Evolutionary conservation across 306 rosid genomes (phyloP).

Genomic region (Pyrus betulifolia): DNA sequence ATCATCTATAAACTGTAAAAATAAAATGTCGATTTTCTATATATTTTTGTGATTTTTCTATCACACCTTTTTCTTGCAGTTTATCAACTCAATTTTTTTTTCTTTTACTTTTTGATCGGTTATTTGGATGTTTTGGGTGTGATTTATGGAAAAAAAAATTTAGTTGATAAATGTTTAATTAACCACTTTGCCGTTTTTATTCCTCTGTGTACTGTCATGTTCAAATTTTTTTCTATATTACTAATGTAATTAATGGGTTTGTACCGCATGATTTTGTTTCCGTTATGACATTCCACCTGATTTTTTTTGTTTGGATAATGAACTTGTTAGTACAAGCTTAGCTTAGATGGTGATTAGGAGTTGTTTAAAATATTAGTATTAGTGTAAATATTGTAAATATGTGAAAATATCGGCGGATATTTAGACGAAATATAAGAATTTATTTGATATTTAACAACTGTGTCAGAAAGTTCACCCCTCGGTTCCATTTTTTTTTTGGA

Average conservation of each 20-base stretch:
- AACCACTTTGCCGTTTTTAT: constrained; percentile 11
- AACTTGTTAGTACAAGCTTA: no score
- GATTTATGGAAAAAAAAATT: constrained; percentile 21
- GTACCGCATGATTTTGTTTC: not conserved
- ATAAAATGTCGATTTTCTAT: not conserved
- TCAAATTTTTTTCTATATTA: not conserved
- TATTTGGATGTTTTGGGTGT: not conserved
- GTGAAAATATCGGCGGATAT: no score
- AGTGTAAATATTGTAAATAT: no score
- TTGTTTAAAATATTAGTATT: no score
- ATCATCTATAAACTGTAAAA: constrained; percentile 82
- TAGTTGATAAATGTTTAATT: constrained; percentile 45
- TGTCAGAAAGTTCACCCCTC: no score
- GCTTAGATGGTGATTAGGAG: no score
- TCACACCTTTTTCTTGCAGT: constrained; percentile 26
- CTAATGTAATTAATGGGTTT: not conserved
- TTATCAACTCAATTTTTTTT: constrained; percentile 34
- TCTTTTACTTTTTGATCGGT: not conserved
- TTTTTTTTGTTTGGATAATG: no score
- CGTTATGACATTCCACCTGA: no score
- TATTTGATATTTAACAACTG: no score
- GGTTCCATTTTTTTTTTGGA: no score
- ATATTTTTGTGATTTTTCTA: constrained; percentile 3
- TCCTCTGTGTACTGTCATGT: not conserved
- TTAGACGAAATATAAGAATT: no score